Percentiles rank a stretch among this genome's conserved stretches.
Conservation (phyloP, 257 asterid species). For the Primulina eburnea region DNA sequence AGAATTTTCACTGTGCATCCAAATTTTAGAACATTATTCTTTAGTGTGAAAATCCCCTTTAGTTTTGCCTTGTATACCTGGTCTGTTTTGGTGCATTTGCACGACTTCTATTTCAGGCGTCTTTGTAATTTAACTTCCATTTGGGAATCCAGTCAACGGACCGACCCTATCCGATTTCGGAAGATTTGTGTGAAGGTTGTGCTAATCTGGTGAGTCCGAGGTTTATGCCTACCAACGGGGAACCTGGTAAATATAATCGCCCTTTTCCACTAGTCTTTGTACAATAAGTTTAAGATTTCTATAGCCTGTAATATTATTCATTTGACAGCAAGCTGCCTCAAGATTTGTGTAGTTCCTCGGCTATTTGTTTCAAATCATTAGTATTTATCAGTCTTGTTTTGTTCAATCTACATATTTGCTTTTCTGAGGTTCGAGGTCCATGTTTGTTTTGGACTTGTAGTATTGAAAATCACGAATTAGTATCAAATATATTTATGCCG, state of each 20-base stretch:
- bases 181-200: not conserved
- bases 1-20: not conserved
- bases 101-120: not conserved
- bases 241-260: not conserved
- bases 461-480: no score
- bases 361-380: not conserved
- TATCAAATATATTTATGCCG: no score
- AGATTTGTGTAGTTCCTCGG: not conserved
- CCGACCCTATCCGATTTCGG: not conserved
- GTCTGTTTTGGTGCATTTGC: not conserved
- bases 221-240: not conserved
- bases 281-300: not conserved
- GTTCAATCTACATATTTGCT: not conserved
- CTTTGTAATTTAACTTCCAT: not conserved
- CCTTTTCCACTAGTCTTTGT: not conserved
- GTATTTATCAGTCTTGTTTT: not conserved
- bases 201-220: not conserved
- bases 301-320: not conserved
- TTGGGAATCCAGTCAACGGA: not conserved
- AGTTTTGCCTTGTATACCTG: not conserved
- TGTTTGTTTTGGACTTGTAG: no score
- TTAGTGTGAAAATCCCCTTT: not conserved
- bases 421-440: no score
- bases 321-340: not conserved
- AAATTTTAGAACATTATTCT: not conserved